Evolutionary conservation across 192 early-diverging fungal species (phyloP).

Genomic region (Backusella morwellensis): DNA sequence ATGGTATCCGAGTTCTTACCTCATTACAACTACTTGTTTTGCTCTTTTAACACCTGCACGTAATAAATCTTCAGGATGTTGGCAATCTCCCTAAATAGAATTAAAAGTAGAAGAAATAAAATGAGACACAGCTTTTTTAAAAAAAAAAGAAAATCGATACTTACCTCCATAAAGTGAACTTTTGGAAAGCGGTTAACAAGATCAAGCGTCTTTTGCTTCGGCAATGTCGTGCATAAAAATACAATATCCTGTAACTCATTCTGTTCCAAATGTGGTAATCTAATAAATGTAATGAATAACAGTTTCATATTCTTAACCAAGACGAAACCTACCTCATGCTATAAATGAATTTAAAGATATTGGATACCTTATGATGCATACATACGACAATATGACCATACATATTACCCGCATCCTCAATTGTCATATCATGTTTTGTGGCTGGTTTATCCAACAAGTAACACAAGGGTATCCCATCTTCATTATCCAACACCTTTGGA

Average conservation of each 20-base stretch:
- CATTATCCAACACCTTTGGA: background rate
- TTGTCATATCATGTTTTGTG: conserved; percentile 3
- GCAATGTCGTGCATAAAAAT: conserved; percentile 31
- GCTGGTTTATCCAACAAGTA: conserved; percentile 13
- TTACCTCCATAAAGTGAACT: conserved; percentile 40
- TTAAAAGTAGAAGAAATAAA: background rate
- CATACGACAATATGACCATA: conserved; percentile 40
- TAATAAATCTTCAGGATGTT: conserved; percentile 42
- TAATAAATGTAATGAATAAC: background rate
- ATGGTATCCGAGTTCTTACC: background rate
- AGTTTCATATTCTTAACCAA: background rate
- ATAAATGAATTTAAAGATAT: conserved; percentile 23
- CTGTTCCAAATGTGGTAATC: conserved; percentile 28
- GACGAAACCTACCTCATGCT: background rate
- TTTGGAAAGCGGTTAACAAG: conserved; percentile 37
- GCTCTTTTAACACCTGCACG: conserved; percentile 42
- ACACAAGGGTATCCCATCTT: background rate
- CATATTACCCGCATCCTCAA: conserved; percentile 5
- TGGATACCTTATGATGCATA: conserved; percentile 30
- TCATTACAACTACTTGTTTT: conserved; percentile 45
- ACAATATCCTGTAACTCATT: conserved; percentile 45
- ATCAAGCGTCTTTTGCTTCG: conserved; percentile 34
- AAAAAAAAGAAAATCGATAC: background rate
- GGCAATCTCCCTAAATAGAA: conserved; percentile 40
- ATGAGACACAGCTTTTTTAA: background rate